A percentile compares a stretch with the other conserved stretches of the same genome.
Evolutionary conservation across 2,329 filamentous ascomycete genomes (phyloP).

Genomic region (Fusarium sp.): DNA sequence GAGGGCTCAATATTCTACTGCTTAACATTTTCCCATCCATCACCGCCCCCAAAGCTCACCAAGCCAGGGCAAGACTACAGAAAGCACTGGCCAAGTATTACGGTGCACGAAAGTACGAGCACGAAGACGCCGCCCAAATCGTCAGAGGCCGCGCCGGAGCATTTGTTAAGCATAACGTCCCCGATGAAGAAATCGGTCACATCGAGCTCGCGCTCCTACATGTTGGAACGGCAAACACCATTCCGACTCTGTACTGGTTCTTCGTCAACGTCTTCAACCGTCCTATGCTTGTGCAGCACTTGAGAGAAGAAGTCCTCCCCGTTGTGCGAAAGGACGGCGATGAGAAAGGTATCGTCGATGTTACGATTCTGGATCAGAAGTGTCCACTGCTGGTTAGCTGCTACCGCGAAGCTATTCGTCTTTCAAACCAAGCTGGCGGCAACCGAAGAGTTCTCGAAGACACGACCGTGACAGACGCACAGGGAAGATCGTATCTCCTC

Average conservation of each 20-base stretch:
- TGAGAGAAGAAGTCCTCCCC: slow-evolving; percentile 52
- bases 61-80: slow-evolving; percentile 21
- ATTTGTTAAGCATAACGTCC: slow-evolving; percentile 6
- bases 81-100: slow-evolving; percentile 25
- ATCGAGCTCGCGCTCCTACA: slow-evolving; percentile 51
- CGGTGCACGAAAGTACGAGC: slow-evolving; percentile 8
- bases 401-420: slow-evolving; percentile 22
- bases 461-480: slow-evolving; percentile 22
- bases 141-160: slow-evolving; percentile 22
- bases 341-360: slow-evolving; percentile 50
- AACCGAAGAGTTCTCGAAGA: slow-evolving; percentile 34
- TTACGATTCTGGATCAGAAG: slow-evolving; percentile 52
- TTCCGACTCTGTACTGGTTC: slow-evolving; percentile 57
- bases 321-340: slow-evolving; percentile 3
- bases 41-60: slow-evolving; percentile 18
- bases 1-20: slow-evolving; percentile 13
- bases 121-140: slow-evolving; percentile 49
- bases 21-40: slow-evolving; percentile 27
- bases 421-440: slow-evolving; percentile 23
- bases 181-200: slow-evolving; percentile 10
- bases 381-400: slow-evolving; percentile 53
- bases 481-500: slow-evolving; percentile 30
- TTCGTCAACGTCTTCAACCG: slow-evolving; percentile 51
- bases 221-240: slow-evolving; percentile 54
- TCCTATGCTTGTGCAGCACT: slow-evolving; percentile 45